Evolutionary conservation across 305 asterid species (phyloP).

Genomic region (Fraxinus latifolia): DNA sequence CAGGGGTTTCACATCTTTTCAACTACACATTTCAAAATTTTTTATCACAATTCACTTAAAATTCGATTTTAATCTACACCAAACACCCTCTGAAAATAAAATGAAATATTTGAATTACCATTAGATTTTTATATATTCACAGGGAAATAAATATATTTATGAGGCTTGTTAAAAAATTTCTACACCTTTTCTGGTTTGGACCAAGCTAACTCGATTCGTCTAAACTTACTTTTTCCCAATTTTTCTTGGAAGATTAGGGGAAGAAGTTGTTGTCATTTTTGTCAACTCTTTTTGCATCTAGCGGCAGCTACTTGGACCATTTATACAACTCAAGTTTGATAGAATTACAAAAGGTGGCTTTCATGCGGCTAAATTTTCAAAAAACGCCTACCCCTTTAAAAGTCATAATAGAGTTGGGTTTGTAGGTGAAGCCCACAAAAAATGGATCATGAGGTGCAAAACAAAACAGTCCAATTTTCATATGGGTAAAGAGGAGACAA

Average conservation of each 20-base stretch:
- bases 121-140: background rate
- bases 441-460: constrained; percentile 4
- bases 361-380: constrained; percentile 14
- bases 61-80: no score
- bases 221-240: background rate
- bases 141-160: background rate
- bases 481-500: background rate
- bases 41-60: no score
- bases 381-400: background rate
- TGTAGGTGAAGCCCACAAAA: constrained; percentile 25
- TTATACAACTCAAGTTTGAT: constrained; percentile 13
- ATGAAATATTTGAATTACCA: background rate
- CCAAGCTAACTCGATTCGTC: background rate
- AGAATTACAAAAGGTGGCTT: constrained; percentile 19
- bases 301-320: constrained; percentile 31
- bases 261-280: background rate
- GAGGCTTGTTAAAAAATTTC: background rate
- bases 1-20: no score
- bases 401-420: constrained; percentile 5
- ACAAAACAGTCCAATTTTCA: background rate
- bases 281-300: constrained; percentile 8
- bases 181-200: background rate
- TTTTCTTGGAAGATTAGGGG: background rate
- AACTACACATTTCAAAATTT: no score
- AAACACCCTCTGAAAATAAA: no score